Conservation (phyloP, 2,329 filamentous ascomycete species). For the Fusarium sp. region DNA sequence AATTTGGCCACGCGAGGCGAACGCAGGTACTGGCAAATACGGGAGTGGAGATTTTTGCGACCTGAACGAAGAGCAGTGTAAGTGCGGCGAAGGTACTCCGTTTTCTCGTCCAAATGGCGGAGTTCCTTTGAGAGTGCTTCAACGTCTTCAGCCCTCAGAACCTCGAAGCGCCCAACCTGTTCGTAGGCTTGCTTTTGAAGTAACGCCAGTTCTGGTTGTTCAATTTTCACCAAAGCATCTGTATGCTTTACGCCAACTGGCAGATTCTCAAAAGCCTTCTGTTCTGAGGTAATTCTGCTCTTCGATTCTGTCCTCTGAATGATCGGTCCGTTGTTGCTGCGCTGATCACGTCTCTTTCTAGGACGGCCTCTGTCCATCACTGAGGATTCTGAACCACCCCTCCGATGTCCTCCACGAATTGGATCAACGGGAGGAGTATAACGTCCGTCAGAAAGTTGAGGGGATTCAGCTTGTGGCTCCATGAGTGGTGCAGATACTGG, state of each 20-base stretch:
- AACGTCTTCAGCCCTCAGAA: conserved; percentile 72
- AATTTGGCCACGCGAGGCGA: conserved; percentile 78
- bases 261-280: conserved; percentile 70
- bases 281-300: conserved; percentile 63
- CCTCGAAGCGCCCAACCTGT: conserved; percentile 73
- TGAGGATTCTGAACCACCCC: conserved; percentile 68
- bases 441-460: conserved; percentile 59
- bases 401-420: conserved; percentile 56
- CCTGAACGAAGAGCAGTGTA: conserved; percentile 81
- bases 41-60: conserved; percentile 79
- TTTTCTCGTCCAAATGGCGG: conserved; percentile 79
- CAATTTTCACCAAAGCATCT: conserved; percentile 65
- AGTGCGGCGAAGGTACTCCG: conserved; percentile 81
- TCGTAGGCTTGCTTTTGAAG: conserved; percentile 72
- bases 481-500: conserved; percentile 62
- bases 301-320: conserved; percentile 58
- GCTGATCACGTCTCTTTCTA: conserved; percentile 63
- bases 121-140: conserved; percentile 79
- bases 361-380: conserved; percentile 73
- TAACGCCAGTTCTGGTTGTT: conserved; percentile 60
- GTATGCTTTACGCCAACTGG: conserved; percentile 67
- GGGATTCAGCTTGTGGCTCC: conserved; percentile 57
- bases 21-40: conserved; percentile 82
- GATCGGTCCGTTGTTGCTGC: conserved; percentile 53
- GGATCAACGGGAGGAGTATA: conserved; percentile 46